Percentiles rank a stretch among this genome's conserved stretches.
Evolutionary conservation across 163 green algal genomes (phyloP).

Genomic region (Volvox carteri): DNA sequence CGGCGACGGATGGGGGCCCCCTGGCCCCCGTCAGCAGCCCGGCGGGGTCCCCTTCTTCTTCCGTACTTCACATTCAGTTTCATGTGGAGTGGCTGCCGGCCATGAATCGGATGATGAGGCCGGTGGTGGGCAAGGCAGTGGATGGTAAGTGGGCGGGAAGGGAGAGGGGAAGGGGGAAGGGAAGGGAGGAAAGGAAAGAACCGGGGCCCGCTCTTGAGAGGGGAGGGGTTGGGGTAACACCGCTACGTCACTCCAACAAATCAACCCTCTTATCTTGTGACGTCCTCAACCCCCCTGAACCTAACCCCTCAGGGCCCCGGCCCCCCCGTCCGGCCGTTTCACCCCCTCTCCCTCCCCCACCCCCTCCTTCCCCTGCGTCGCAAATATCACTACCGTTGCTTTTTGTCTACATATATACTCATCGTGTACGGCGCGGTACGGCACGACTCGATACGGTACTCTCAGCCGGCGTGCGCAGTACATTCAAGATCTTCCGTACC

Average conservation of each 20-base stretch:
- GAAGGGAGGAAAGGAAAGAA: too few relatives aligned
- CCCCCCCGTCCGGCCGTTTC: too few relatives aligned
- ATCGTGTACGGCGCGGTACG: too few relatives aligned
- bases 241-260: too few relatives aligned
- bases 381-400: not conserved
- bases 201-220: too few relatives aligned
- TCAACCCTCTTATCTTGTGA: too few relatives aligned
- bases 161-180: not conserved
- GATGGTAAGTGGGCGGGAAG: slow-evolving; percentile 59
- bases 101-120: slow-evolving; percentile 73
- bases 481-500: slow-evolving; percentile 59
- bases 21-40: not conserved
- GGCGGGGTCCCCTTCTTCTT: not conserved
- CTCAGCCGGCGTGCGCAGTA: slow-evolving; percentile 66
- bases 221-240: too few relatives aligned
- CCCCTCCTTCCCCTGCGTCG: not conserved
- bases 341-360: not conserved
- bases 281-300: too few relatives aligned
- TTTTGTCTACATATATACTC: not conserved
- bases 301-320: too few relatives aligned
- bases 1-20: too few relatives aligned
- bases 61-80: slow-evolving; percentile 49
- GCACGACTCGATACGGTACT: too few relatives aligned
- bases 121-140: slow-evolving; percentile 65
- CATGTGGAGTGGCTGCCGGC: slow-evolving; percentile 55